Conservation (phyloP, 2,329 filamentous ascomycete species). For the Penicillium freii region DNA sequence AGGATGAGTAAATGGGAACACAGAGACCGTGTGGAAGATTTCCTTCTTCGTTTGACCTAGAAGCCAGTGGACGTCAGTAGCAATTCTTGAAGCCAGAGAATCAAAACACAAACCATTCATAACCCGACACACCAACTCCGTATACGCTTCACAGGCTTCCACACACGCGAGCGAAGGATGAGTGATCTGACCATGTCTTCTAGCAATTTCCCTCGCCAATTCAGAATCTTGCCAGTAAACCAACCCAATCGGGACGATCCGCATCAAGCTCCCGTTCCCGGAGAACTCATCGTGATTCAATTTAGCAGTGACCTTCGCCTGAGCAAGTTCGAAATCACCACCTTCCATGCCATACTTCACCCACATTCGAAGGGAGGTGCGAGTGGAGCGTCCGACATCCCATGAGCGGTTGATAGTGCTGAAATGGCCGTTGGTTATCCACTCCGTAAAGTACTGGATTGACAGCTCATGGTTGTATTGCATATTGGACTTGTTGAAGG, state of each 20-base stretch:
- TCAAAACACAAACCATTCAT: slow-evolving; percentile 24
- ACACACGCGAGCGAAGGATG: slow-evolving; percentile 41
- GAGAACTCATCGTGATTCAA: slow-evolving; percentile 20
- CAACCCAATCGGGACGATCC: slow-evolving; percentile 41
- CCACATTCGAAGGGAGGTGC: slow-evolving; percentile 36
- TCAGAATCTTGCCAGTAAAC: slow-evolving; percentile 25
- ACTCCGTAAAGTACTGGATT: slow-evolving; percentile 39
- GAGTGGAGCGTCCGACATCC: slow-evolving; percentile 41
- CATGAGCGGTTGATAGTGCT: slow-evolving; percentile 37
- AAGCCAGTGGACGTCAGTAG: neutral
- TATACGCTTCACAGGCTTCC: slow-evolving; percentile 44
- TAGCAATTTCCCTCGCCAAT: slow-evolving; percentile 26
- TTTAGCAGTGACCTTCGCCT: slow-evolving; percentile 15
- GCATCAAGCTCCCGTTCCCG: slow-evolving; percentile 47
- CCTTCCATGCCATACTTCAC: neutral
- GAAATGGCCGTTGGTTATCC: slow-evolving; percentile 39
- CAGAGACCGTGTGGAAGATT: slow-evolving; percentile 4
- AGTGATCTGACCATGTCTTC: slow-evolving; percentile 33
- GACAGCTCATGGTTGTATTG: slow-evolving; percentile 32
- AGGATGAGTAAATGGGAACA: slow-evolving; percentile 14
- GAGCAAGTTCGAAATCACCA: slow-evolving; percentile 9
- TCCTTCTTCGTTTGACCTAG: slow-evolving; percentile 20
- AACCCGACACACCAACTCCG: slow-evolving; percentile 30
- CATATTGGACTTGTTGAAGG: slow-evolving; percentile 35
- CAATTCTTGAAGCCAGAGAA: neutral